These are phyloP conservation scores for Fragilariopsis cylindrus DNA, from an alignment of 108 stramenopile species.

Conservation along the genomic window DNA sequence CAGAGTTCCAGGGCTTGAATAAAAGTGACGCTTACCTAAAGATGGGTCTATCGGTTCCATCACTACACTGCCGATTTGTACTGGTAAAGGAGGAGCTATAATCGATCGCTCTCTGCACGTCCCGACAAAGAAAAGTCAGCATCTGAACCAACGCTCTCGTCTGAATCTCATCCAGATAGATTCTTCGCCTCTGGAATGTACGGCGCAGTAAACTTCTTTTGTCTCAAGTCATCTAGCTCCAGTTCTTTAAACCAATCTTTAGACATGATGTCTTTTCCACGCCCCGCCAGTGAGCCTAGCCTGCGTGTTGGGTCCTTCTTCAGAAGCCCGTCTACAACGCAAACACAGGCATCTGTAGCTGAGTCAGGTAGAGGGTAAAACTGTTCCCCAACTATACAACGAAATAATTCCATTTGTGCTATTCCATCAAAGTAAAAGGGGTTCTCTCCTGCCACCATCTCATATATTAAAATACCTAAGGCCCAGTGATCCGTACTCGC, in stretches of 20 bases:
- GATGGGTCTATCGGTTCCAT: too few species aligned
- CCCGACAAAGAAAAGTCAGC: too few species aligned
- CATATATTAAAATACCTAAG: conserved; percentile 86
- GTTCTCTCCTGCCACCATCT: conserved; percentile 74
- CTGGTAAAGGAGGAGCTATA: too few species aligned
- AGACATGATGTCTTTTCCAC: conserved; percentile 57
- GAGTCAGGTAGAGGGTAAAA: conserved; percentile 27
- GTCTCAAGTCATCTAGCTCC: conserved; percentile 57
- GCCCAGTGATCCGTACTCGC: conserved; percentile 91
- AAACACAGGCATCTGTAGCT: conserved; percentile 34
- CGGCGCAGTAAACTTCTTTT: conserved; percentile 73
- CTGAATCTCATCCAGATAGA: too few species aligned
- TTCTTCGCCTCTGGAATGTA: conserved; percentile 58
- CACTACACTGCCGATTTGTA: too few species aligned
- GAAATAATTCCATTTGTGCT: conserved; percentile 70
- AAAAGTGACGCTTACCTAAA: too few species aligned
- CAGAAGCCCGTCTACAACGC: conserved; percentile 58
- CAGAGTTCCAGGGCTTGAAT: too few species aligned
- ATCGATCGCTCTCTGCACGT: too few species aligned
- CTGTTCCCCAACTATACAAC: conserved; percentile 69
- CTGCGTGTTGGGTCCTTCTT: conserved; percentile 56
- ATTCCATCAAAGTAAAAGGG: conserved; percentile 61
- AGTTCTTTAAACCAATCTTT: conserved; percentile 69
- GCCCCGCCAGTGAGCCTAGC: conserved; percentile 55
- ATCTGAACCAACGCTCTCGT: too few species aligned